Conservation (phyloP, 768 basidiomycete species). For the Boletus coccyginus region DNA sequence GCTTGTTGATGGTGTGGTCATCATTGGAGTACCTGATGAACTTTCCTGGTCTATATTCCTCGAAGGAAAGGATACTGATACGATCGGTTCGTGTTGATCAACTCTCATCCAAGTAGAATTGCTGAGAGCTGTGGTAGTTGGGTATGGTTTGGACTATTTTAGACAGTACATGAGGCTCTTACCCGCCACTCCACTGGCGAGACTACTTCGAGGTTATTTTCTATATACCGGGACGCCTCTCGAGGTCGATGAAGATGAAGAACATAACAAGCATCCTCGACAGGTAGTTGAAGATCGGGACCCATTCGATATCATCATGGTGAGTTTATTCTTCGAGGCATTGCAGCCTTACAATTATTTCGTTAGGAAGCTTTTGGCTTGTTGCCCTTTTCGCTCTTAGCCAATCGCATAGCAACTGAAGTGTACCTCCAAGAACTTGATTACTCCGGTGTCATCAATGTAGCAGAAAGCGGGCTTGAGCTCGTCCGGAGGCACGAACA, state of each 20-base stretch:
- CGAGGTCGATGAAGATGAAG: slow-evolving; percentile 36
- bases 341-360: slow-evolving; percentile 5
- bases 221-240: slow-evolving; percentile 50
- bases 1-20: slow-evolving; percentile 69
- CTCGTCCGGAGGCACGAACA: slow-evolving; percentile 52
- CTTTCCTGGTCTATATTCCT: slow-evolving; percentile 78
- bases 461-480: slow-evolving; percentile 67
- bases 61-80: slow-evolving; percentile 68
- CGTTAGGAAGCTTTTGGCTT: slow-evolving; percentile 53
- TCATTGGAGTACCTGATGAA: slow-evolving; percentile 75
- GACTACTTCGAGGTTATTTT: slow-evolving; percentile 66
- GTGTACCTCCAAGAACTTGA: slow-evolving; percentile 69
- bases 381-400: slow-evolving; percentile 58
- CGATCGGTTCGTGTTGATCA: slow-evolving; percentile 52
- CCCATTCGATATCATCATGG: slow-evolving; percentile 59
- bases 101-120: background rate
- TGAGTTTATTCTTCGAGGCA: slow-evolving; percentile 31
- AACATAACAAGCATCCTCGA: slow-evolving; percentile 12
- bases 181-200: slow-evolving; percentile 53
- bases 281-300: slow-evolving; percentile 40
- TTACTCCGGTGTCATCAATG: slow-evolving; percentile 67
- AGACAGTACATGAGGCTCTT: slow-evolving; percentile 64
- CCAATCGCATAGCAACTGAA: slow-evolving; percentile 61
- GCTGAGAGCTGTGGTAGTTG: slow-evolving; percentile 40
- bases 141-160: slow-evolving; percentile 56